A percentile compares a stretch with the other conserved stretches of the same genome.
Evolutionary conservation across 768 basidiomycete genomes (phyloP).

Genomic region (Podaxis sp.): DNA sequence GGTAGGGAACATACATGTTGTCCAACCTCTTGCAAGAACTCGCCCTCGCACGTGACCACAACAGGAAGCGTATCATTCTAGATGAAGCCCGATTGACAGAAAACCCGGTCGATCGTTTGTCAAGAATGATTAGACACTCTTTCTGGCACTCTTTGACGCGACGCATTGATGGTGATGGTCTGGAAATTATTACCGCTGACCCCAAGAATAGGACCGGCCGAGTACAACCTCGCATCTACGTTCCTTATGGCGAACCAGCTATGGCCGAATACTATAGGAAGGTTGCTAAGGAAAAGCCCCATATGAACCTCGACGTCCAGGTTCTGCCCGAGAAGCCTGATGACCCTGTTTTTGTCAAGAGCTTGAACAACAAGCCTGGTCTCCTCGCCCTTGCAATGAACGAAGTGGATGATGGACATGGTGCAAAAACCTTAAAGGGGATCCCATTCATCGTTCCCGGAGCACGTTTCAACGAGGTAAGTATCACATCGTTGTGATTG

Average conservation of each 20-base stretch:
- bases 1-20: conserved; percentile 96
- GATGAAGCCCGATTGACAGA: conserved; percentile 97
- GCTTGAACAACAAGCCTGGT: conserved; percentile 90
- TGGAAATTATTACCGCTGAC: conserved; percentile 96
- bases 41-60: conserved; percentile 92
- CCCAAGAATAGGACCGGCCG: conserved; percentile 95
- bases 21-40: conserved; percentile 99
- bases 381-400: conserved; percentile 95
- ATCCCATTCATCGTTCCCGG: conserved; percentile 98
- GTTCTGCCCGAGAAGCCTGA: conserved; percentile 85
- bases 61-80: conserved; percentile 94
- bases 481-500: conserved; percentile 17
- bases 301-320: conserved; percentile 90
- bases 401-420: conserved; percentile 74
- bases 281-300: conserved; percentile 88
- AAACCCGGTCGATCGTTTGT: conserved; percentile 95
- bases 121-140: conserved; percentile 95
- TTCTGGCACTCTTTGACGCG: conserved; percentile 99
- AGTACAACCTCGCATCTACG: conserved; percentile 89
- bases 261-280: conserved; percentile 95
- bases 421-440: conserved; percentile 81
- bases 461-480: conserved; percentile 88
- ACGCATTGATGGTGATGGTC: conserved; percentile 93
- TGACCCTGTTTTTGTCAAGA: conserved; percentile 85
- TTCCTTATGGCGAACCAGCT: conserved; percentile 87